phyloP scores from a whole-genome alignment of 75 land plant genomes.

The Picea glauca region DNA sequence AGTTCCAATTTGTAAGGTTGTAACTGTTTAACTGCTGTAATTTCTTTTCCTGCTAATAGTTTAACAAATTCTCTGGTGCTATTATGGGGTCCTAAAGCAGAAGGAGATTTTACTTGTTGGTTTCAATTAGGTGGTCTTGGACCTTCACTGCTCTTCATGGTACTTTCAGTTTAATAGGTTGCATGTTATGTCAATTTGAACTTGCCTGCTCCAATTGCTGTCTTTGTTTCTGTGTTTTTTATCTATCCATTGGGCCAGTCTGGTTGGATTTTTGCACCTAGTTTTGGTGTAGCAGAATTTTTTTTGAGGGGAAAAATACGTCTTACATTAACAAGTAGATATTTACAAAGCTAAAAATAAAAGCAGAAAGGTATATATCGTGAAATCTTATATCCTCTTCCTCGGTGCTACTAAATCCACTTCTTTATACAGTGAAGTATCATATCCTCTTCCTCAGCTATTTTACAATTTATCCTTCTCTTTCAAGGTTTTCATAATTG shows the following conservation, averaged over 20 bases:
- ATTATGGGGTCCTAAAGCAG: constrained; percentile 1
- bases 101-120: constrained; percentile 16
- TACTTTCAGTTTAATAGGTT: constrained; percentile 13
- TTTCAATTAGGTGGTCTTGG: constrained; percentile 16
- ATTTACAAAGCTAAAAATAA: no score
- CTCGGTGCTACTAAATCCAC: no score
- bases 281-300: no score
- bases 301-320: no score
- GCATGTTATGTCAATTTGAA: constrained; percentile 19
- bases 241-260: constrained; percentile 17
- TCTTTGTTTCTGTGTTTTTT: constrained; percentile 8
- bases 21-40: constrained; percentile 2
- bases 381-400: no score
- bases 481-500: no score
- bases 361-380: no score
- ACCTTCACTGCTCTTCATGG: constrained; percentile 6
- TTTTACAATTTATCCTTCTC: no score
- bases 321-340: no score
- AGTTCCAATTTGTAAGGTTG: background rate
- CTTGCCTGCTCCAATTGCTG: constrained; percentile 12
- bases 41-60: background rate
- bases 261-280: constrained; percentile 9
- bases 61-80: background rate
- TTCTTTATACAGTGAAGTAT: no score
- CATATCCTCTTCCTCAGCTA: no score